Base-by-base conservation (phyloP, 305 asterid genomes). In the Rubia occidens region DNA sequence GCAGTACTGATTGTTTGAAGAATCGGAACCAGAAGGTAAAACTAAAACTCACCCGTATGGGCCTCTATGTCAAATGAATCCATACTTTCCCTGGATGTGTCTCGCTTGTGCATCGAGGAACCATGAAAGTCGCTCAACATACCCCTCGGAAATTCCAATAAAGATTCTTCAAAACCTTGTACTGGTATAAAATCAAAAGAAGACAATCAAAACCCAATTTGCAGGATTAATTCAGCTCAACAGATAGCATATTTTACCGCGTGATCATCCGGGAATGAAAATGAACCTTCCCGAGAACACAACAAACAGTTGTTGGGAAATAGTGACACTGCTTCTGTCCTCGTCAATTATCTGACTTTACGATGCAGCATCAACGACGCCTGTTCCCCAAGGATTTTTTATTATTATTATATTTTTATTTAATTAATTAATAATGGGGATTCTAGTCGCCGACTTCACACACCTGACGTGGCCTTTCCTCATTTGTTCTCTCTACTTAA, bases 51-150 rank as follows among this genome's bases (percentile, higher is more conserved):
- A 88, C 87, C 86, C 35, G 80, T 73, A 78, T 79, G 71, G 73
- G 74, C 84, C 76, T 86, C 95, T 29, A 78, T 26, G 70, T 85
- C 95, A 69, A 64, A 45, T 6, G 79, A 60, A 72, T 77, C 79
- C 60, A 65, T 60, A 71, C 68, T 71, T 49, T 88, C 96, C 76
- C 78, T 83, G 21, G 89, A 75, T 15, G 83, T 76, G 72, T 75
- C 73, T 40, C 95, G 83, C 76, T 88, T 85, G 79, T 85, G 80
- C 78, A 84, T 82, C 0, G 88, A 77, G 39, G 87, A 78, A 82
- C 78, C 79, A 15, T 69, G 74, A 18, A 81, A 75, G 70, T 75
- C 78, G 56, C 81, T 85, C 60, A 71, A 77, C 95, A 88, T 84
- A 64, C 76, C 84, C 55, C 5, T 8, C 0, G 24, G 58, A 45